Base-by-base conservation (phyloP, 2,329 filamentous ascomycete species). In the Zopfia rhizophila region DNA sequence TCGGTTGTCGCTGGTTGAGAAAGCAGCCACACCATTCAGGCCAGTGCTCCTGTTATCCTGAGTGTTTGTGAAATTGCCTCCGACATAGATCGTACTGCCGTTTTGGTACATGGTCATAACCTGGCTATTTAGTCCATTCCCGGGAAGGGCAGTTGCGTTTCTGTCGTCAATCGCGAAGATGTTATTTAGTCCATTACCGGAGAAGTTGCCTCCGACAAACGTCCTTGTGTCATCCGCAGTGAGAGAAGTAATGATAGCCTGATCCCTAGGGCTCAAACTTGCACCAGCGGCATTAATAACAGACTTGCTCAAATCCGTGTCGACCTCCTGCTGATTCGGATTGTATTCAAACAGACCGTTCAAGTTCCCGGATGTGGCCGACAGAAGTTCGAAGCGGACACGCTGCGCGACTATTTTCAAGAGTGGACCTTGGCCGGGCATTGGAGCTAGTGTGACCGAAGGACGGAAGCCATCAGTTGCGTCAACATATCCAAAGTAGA, bases 331-430 rank as follows among this genome's bases (percentile, higher is more conserved):
- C 47, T 80, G 66, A 13, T 78, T 80, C 0, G 92, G 90, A 58
- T 95, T 82, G 66, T 90, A 97, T 63, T 97, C 94, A 67, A 89
- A 97, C 1, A 99, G 76, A 7, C 91, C 91, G 65, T 97, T 97
- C 40, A 99, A 76, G 3, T 89, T 90, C 38, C 88, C 89, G 33
- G 86, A 89, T 3, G 88, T 88, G 53, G 85, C 86, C 55, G 87
- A 86, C 54, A 87, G 80, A 33, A 90, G 77, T 33, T 80, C 86
- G 69, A 97, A 96, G 7, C 87, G 85, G 28, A 97, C 85, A 44
- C 89, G 84, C 65, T 95, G 92, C 7, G 94, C 94, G n/a, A 99
- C 94, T 55, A 97, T 76, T 1, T 88, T 89, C 66, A 94, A 77
- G 43, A 82, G 78, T 2, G 61, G 39, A 79, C 73, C 23, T 69